Evolutionary conservation across 1,139 yeast species (phyloP), one percentile per base, ranked within the genome.

Genomic region (Candida tropicalis): DNA sequence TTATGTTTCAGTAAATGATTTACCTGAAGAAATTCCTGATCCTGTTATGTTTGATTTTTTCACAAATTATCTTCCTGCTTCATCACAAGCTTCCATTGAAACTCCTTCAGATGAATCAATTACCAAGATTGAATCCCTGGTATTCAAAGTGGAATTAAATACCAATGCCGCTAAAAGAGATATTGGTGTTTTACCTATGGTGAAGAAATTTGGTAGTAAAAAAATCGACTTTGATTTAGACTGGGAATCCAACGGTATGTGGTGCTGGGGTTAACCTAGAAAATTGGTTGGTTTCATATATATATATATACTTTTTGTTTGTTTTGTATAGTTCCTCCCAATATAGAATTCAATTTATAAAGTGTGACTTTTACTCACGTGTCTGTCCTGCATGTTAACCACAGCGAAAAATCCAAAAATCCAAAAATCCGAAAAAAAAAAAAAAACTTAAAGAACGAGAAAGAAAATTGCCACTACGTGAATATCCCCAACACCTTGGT

Each of bases 21-120:
- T 70, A 40, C 76, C 77, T 3, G 45, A 57, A 13, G 58, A 59
- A 12, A 56, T 68, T 33, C 77, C 77, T 1, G 59, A 60, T 6
- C 62, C 71, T 3, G 64, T 70, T 12, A 55, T 70, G 40, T 66
- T 68, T 48, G 76, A 72, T 52, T 70, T 68, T 44, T 66, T 70
- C 48, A 52, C 63, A 45, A 63, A 65, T 44, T 70, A 67, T 46
- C 56, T 67, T 43, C 66, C 70, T 25, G 59, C 55, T 27, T 52
- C 59, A 3, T 53, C 58, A n/a, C 55, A 50, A n/a, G n/a, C n/a
- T n/a, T n/a, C n/a, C n/a, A 8, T 42, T 40, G 20, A 40, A 45
- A 35, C 35, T 29, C 15, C 10, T 22, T 35, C 31, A 47, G 12
- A 35, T 24, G 39, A 12, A 29, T 36, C 28, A 42, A 40, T 8